A percentile compares a stretch with the other conserved stretches of the same genome.
Conservation (phyloP, 306 rosid genomes). For the Lathyrus sativus region DNA sequence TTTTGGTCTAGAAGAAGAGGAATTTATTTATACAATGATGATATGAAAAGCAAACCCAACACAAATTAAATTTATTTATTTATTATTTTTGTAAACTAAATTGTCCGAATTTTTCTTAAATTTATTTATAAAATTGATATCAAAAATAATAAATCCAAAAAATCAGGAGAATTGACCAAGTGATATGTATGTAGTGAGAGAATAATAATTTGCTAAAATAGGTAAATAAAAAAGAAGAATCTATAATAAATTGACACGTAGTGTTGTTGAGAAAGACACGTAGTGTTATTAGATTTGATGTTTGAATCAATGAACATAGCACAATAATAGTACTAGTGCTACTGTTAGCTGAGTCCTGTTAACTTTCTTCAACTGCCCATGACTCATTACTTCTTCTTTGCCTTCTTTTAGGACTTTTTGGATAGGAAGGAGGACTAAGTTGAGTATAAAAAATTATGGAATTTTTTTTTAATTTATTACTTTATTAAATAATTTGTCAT, state of each 20-base stretch:
- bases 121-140: conserved; percentile 9
- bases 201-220: conserved; percentile 18
- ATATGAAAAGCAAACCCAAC: not conserved
- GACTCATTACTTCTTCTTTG: not conserved
- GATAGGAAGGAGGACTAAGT: not conserved
- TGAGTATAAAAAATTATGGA: not conserved
- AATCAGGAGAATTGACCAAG: conserved; percentile 63
- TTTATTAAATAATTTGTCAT: too few relatives aligned
- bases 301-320: conserved; percentile 19
- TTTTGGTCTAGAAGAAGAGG: conserved; percentile 60
- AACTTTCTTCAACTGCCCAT: conserved; percentile 34
- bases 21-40: conserved; percentile 67
- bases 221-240: conserved; percentile 12
- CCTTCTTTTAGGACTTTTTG: not conserved
- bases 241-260: conserved; percentile 36
- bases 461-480: too few relatives aligned
- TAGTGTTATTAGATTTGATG: conserved; percentile 38
- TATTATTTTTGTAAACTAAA: not conserved
- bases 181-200: conserved; percentile 41
- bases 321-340: not conserved
- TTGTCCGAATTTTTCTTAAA: not conserved
- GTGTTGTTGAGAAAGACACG: conserved; percentile 36
- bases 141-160: conserved; percentile 34
- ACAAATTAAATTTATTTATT: not conserved
- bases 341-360: too few relatives aligned